These are phyloP conservation scores for Phialocephala subalpina DNA, from an alignment of 2,329 filamentous ascomycete genomes.

Conservation along the genomic window DNA sequence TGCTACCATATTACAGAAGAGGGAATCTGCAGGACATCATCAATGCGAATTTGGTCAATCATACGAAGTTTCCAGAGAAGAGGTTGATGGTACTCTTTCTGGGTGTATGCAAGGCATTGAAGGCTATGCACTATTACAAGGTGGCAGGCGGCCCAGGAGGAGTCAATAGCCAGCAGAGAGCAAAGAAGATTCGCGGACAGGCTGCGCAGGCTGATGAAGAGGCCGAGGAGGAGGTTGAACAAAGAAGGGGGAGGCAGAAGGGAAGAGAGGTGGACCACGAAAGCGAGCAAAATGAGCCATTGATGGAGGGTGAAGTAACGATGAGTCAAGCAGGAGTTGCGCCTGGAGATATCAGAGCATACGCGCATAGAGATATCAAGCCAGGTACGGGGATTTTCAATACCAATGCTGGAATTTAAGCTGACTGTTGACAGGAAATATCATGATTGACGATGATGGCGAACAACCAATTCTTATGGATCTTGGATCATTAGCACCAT, in stretches of 20 bases:
- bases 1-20: constrained; percentile 92
- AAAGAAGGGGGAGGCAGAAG: constrained; percentile 51
- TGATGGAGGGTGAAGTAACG: constrained; percentile 82
- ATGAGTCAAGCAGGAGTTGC: constrained; percentile 72
- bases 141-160: constrained; percentile 66
- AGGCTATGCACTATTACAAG: constrained; percentile 90
- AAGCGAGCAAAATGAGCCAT: constrained; percentile 78
- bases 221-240: constrained; percentile 46
- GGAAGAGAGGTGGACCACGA: constrained; percentile 63
- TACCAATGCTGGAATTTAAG: neutral
- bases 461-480: constrained; percentile 95
- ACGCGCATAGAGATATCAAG: constrained; percentile 97
- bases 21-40: constrained; percentile 98
- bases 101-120: constrained; percentile 87
- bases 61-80: constrained; percentile 87
- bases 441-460: constrained; percentile 97
- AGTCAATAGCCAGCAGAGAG: constrained; percentile 56
- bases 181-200: constrained; percentile 47
- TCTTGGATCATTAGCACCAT: constrained; percentile 87
- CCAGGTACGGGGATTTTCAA: constrained; percentile 67
- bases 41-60: constrained; percentile 97
- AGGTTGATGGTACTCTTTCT: constrained; percentile 89
- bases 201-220: constrained; percentile 51
- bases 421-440: constrained; percentile 69
- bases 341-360: constrained; percentile 76